Evolutionary conservation across 306 rosid species (phyloP).

Genomic region (Vigna nakashimae): DNA sequence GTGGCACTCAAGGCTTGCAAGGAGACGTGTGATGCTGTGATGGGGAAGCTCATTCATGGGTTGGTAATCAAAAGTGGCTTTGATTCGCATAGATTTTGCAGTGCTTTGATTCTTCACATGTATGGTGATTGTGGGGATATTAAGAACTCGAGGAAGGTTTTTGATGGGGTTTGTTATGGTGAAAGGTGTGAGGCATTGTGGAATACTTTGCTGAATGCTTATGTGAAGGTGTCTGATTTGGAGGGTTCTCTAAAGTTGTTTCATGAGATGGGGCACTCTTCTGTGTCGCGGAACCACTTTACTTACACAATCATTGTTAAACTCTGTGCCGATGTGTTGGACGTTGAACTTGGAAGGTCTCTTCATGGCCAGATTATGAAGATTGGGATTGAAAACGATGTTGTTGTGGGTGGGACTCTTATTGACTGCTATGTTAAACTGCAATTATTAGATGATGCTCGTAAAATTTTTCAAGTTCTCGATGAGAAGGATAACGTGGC

Average conservation of each 20-base stretch:
- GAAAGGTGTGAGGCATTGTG: conserved; percentile 51
- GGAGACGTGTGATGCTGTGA: conserved; percentile 32
- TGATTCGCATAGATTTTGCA: conserved; percentile 39
- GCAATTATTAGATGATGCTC: conserved; percentile 44
- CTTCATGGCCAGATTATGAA: conserved; percentile 52
- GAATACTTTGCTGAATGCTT: conserved; percentile 53
- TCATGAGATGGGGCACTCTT: conserved; percentile 40
- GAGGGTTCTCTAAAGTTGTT: conserved; percentile 47
- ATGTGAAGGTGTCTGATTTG: conserved; percentile 44
- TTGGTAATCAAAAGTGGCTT: conserved; percentile 50
- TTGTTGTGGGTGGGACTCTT: conserved; percentile 54
- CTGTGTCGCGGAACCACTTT: conserved; percentile 34
- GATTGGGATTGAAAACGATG: conserved; percentile 49
- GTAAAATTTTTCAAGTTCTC: conserved; percentile 43
- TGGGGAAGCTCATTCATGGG: conserved; percentile 55
- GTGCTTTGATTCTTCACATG: conserved; percentile 48
- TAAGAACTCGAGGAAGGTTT: conserved; percentile 48
- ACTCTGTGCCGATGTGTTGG: conserved; percentile 45
- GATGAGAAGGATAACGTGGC: conserved; percentile 54
- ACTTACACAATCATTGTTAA: conserved; percentile 49
- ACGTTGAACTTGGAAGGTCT: conserved; percentile 50
- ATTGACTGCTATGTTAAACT: conserved; percentile 52
- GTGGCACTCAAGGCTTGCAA: conserved; percentile 58
- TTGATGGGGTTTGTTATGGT: conserved; percentile 47
- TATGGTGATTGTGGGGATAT: conserved; percentile 48